A percentile compares a stretch with the other conserved stretches of the same genome.
Evolutionary conservation across 1,284 basidiomycete species (phyloP).

Genomic region (Schizophyllum amplum): DNA sequence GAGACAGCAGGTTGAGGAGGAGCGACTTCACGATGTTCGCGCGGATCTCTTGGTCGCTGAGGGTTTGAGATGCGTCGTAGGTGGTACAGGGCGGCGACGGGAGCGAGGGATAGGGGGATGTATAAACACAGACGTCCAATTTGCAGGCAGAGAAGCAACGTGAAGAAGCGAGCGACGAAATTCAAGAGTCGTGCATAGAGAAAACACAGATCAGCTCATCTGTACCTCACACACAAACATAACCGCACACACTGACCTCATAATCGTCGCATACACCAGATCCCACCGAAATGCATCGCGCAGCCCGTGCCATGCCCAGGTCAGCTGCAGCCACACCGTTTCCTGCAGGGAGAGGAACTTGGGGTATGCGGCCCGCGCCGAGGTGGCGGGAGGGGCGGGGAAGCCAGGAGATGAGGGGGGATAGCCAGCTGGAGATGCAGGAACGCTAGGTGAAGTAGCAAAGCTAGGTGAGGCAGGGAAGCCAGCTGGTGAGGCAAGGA

Average conservation of each 20-base stretch:
- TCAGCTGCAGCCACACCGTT: conserved; percentile 48
- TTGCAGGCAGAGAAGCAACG: no score
- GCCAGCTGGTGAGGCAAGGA: background rate
- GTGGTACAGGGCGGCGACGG: background rate
- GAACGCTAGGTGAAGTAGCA: no score
- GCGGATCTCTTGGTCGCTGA: conserved; percentile 66
- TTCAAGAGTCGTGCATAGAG: no score
- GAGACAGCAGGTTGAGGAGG: conserved; percentile 58
- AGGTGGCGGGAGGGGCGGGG: conserved; percentile 6
- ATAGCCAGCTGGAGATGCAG: background rate
- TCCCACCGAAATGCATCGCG: conserved; percentile 68
- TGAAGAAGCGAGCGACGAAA: no score
- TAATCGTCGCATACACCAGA: conserved; percentile 45
- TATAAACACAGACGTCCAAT: no score
- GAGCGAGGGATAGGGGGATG: background rate
- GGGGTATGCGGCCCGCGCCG: conserved; percentile 51
- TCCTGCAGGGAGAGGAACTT: conserved; percentile 57
- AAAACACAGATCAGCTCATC: no score
- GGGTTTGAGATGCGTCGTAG: background rate
- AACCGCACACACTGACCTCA: conserved; percentile 21
- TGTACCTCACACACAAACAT: conserved; percentile 1
- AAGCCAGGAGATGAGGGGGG: background rate
- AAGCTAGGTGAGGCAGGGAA: background rate
- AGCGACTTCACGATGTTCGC: conserved; percentile 65
- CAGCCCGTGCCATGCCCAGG: conserved; percentile 52